These are phyloP conservation scores for Aspergillus homomorphus DNA, from an alignment of 495 filamentous ascomycete genomes.

Conservation along the genomic window DNA sequence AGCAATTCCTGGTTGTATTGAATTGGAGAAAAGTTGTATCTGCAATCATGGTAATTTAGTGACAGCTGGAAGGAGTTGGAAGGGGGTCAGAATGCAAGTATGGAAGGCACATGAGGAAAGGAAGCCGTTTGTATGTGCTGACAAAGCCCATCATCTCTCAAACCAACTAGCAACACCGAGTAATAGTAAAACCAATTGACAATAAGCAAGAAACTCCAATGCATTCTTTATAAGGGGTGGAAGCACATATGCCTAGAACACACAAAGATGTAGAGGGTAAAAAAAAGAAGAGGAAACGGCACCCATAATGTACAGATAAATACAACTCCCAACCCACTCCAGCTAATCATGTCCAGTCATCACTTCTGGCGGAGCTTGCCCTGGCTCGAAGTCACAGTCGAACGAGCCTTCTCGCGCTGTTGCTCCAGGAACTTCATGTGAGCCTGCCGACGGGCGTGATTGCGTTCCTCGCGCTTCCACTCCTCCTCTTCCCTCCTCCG, in stretches of 20 bases:
- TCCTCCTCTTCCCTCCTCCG: slow-evolving; percentile 26
- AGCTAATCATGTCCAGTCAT: slow-evolving; percentile 10
- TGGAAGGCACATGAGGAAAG: too few relatives aligned
- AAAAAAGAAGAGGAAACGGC: neutral
- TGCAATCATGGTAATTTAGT: too few relatives aligned
- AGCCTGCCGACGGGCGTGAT: slow-evolving; percentile 23
- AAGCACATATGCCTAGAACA: neutral
- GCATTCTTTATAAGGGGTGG: neutral
- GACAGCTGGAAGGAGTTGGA: too few relatives aligned
- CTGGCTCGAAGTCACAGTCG: slow-evolving; percentile 8
- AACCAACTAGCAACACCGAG: too few relatives aligned
- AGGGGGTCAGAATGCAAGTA: too few relatives aligned
- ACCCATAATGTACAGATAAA: slow-evolving; percentile 7
- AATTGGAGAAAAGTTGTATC: too few relatives aligned
- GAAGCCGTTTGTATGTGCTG: too few relatives aligned
- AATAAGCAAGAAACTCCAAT: neutral
- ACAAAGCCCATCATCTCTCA: too few relatives aligned
- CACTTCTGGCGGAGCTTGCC: slow-evolving; percentile 1
- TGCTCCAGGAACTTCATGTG: slow-evolving; percentile 18
- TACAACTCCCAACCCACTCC: slow-evolving; percentile 4
- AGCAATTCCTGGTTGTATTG: too few relatives aligned
- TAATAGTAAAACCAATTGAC: too few relatives aligned
- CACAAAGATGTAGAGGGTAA: neutral
- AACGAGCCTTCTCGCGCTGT: slow-evolving; percentile 20
- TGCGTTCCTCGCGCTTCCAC: slow-evolving; percentile 29